phyloP scores from a whole-genome alignment of 768 basidiomycete genomes.

The Lentinus brumalis region DNA sequence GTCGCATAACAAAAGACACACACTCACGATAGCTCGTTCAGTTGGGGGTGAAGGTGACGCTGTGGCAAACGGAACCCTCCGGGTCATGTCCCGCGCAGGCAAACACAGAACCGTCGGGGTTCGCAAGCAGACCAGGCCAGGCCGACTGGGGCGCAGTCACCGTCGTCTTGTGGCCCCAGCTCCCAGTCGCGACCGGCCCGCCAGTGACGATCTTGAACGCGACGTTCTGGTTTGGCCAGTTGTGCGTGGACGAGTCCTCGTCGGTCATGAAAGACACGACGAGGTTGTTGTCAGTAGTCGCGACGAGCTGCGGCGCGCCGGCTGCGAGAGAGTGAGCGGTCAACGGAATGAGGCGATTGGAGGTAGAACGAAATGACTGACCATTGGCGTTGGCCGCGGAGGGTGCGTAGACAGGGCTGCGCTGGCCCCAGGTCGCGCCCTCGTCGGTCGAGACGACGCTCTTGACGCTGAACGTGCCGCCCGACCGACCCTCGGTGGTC shows the following conservation, averaged over 20 bases:
- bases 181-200: not conserved
- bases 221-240: not conserved
- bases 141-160: not conserved
- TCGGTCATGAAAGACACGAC: slow-evolving; percentile 3
- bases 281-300: not conserved
- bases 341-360: not conserved
- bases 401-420: not conserved
- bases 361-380: not conserved
- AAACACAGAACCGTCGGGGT: not conserved
- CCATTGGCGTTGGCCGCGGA: not conserved
- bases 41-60: not conserved
- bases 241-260: not conserved
- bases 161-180: not conserved
- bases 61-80: not conserved
- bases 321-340: not conserved
- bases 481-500: slow-evolving; percentile 1
- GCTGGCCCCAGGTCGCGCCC: not conserved
- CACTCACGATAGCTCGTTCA: too few species aligned
- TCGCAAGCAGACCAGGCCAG: not conserved
- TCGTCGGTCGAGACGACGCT: slow-evolving; percentile 4
- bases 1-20: too few species aligned
- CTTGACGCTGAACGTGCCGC: not conserved
- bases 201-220: slow-evolving; percentile 4
- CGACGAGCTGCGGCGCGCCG: not conserved
- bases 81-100: not conserved